Base-by-base conservation (phyloP, 2,329 filamentous ascomycete species). In the Coleophoma cylindrospora region DNA sequence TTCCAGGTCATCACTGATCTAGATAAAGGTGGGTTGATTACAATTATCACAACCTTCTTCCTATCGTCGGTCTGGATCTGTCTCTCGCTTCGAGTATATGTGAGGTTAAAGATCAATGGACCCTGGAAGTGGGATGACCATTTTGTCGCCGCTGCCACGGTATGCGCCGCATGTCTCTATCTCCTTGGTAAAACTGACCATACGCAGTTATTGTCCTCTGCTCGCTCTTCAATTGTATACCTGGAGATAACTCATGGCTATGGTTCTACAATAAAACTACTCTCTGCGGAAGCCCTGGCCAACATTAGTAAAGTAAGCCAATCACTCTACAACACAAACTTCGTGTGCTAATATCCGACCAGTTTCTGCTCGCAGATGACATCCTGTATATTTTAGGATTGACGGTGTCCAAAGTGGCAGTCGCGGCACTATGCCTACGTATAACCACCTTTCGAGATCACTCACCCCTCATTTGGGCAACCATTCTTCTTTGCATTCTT, bases 41-140 rank as follows among this genome's bases (percentile, higher is more conserved):
- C 36, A 3, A 37, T 48, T 2, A 34, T 48, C 12, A 41, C 46
- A n/a, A 48, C 46, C 12, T 48, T 48, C 22, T 48, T 48, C 27
- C 46, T 48, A 4, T 7, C 22, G 9, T 40, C 17, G 2, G 41
- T 48, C 14, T 48, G 46, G 46, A 22, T 48, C n/a, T 27, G 21
- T 15, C 22, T 48, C 10, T 48, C 32, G 2, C 19, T 48, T 10
- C 34, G 46, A 34, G 3, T 48, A 13, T 48, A 41, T 34, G 22
- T 48, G 10, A 36, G 46, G 1, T 13, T 48, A 17, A 48, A 27
- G 46, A 21, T 48, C 36, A 48, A 41, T 34, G 37, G 46, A 11
- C 37, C 46, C 14, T 48, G 46, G 46, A 48, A 48, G 11, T 41
- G 14, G 17, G 46, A 48, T 40, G 46, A 48, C 22, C 34, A n/a